A percentile compares a stretch with the other conserved stretches of the same genome.
Evolutionary conservation across 768 basidiomycete species (phyloP).

Genomic region (Dentipellis sp.): DNA sequence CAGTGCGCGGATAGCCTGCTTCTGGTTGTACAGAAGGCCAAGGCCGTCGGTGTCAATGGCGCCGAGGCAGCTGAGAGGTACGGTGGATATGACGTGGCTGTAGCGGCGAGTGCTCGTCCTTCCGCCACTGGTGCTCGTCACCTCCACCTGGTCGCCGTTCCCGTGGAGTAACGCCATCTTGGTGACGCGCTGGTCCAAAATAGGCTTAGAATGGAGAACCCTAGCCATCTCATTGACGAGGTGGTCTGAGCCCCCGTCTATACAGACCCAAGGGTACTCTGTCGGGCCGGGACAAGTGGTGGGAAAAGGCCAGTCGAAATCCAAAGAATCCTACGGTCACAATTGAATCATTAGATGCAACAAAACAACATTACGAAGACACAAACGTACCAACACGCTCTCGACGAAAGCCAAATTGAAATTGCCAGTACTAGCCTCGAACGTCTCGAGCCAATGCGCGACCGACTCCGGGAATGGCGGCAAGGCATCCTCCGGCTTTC

Average conservation of each 20-base stretch:
- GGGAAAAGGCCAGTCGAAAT: not conserved
- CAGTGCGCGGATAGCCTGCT: constrained; percentile 28
- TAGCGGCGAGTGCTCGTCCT: constrained; percentile 11
- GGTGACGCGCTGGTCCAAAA: not conserved
- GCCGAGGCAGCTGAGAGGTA: constrained; percentile 28
- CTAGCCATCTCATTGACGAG: not conserved
- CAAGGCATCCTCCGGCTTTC: not conserved
- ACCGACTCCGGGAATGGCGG: constrained; percentile 3
- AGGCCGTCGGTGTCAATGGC: constrained; percentile 20
- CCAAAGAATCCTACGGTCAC: too few species aligned
- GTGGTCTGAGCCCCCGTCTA: not conserved
- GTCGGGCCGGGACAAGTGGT: not conserved
- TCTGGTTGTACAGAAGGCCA: constrained; percentile 12
- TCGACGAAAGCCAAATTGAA: constrained; percentile 5
- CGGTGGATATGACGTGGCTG: constrained; percentile 33
- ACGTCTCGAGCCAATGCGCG: constrained; percentile 13
- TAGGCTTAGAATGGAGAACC: not conserved
- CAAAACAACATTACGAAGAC: not conserved
- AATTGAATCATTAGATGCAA: not conserved
- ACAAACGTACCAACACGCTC: not conserved
- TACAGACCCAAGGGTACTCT: not conserved
- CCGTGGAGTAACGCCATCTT: not conserved
- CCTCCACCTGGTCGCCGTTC: not conserved
- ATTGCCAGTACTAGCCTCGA: constrained; percentile 4
- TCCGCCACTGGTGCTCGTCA: not conserved